Conservation (phyloP, 176 grass and related monocot species). For the Oryza meridionalis region DNA sequence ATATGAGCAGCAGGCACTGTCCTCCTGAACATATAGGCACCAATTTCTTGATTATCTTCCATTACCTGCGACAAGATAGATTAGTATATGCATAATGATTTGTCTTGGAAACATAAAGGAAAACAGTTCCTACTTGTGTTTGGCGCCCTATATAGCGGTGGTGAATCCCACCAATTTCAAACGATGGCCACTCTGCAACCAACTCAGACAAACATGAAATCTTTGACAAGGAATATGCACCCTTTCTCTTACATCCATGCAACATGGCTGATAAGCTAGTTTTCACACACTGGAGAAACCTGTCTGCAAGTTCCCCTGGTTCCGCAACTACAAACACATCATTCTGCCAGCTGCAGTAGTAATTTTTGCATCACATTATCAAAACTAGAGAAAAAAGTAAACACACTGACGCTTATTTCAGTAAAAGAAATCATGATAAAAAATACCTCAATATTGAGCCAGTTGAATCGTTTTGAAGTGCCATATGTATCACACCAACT, state of each 20-base stretch:
- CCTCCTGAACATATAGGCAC: conserved; percentile 97
- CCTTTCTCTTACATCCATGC: conserved; percentile 68
- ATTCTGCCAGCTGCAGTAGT: conserved; percentile 91
- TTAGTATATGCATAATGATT: conserved; percentile 23
- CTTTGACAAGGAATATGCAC: conserved; percentile 78
- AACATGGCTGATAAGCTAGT: conserved; percentile 65
- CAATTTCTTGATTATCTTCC: conserved; percentile 99
- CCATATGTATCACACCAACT: conserved; percentile 90
- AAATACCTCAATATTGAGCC: conserved; percentile 93
- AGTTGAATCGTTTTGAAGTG: conserved; percentile 92
- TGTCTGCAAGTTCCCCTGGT: conserved; percentile 88
- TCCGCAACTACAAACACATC: conserved; percentile 98
- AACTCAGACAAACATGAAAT: conserved; percentile 77
- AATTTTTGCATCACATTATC: conserved; percentile 31
- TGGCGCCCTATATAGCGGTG: conserved; percentile 96
- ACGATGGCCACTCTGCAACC: conserved; percentile 83
- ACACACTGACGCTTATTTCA: neutral
- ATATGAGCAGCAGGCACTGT: conserved; percentile 90
- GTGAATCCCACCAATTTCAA: conserved; percentile 87
- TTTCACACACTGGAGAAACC: conserved; percentile 94
- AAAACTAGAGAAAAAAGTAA: conserved; percentile 31
- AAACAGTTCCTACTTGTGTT: conserved; percentile 74
- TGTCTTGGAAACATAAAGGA: conserved; percentile 24
- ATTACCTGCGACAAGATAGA: conserved; percentile 67
- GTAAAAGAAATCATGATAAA: conserved; percentile 22